Percentiles rank a stretch among this genome's conserved stretches.
Evolutionary conservation across 805 yeast species (phyloP).

Genomic region (Yamadazyma kitorensis): DNA sequence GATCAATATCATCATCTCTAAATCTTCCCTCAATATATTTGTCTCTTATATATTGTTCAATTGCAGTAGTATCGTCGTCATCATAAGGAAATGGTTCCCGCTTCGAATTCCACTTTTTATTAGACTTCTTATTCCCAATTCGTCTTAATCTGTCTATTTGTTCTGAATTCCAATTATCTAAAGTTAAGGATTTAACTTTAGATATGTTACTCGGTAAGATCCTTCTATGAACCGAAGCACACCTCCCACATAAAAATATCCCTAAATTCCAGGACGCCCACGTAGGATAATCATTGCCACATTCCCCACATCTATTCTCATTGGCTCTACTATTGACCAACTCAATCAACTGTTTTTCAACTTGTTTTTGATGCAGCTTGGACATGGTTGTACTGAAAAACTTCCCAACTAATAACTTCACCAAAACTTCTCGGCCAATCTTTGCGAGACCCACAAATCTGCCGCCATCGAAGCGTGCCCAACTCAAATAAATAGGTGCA

Average conservation of each 20-base stretch:
- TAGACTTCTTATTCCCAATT: conserved; percentile 64
- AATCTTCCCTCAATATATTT: conserved; percentile 68
- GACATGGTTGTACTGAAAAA: too few relatives aligned
- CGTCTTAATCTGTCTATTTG: conserved; percentile 47
- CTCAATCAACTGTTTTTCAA: conserved; percentile 54
- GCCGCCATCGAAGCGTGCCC: too few relatives aligned
- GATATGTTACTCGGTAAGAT: conserved; percentile 59
- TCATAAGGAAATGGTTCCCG: conserved; percentile 70
- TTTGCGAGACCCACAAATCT: too few relatives aligned
- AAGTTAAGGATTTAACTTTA: conserved; percentile 65
- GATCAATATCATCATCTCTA: conserved; percentile 37
- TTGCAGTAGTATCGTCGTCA: conserved; percentile 56
- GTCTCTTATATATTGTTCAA: conserved; percentile 59
- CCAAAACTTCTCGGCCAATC: too few relatives aligned
- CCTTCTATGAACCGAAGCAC: conserved; percentile 75
- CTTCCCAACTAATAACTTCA: too few relatives aligned
- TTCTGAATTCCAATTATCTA: conserved; percentile 63
- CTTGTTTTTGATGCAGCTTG: conserved; percentile 32
- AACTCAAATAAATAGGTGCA: too few relatives aligned
- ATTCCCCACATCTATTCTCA: conserved; percentile 76
- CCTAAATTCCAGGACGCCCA: conserved; percentile 55
- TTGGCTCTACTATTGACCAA: conserved; percentile 59
- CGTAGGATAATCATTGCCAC: conserved; percentile 66
- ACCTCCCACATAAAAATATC: conserved; percentile 75
- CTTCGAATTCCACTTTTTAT: conserved; percentile 64